These are phyloP conservation scores for Alternaria tenuissima DNA, from an alignment of 2,329 filamentous ascomycete genomes.

Conservation along the genomic window DNA sequence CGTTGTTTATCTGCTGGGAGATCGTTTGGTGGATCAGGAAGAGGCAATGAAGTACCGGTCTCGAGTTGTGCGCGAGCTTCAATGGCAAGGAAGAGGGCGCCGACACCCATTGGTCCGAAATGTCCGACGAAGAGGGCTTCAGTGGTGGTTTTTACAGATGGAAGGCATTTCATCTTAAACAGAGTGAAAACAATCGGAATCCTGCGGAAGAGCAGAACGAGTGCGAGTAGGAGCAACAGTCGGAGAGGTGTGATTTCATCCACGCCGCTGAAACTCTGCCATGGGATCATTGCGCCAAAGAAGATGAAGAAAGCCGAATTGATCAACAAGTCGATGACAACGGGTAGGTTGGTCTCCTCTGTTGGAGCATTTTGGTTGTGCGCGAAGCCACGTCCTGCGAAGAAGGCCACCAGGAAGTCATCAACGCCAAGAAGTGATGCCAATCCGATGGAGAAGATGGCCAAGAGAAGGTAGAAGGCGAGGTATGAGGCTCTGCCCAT, in stretches of 20 bases:
- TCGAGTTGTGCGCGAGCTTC: slow-evolving; percentile 63
- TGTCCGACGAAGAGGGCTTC: slow-evolving; percentile 66
- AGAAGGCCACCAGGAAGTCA: slow-evolving; percentile 66
- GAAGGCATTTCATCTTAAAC: slow-evolving; percentile 55
- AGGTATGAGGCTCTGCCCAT: slow-evolving; percentile 61
- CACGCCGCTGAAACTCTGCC: slow-evolving; percentile 52
- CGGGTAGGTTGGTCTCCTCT: slow-evolving; percentile 56
- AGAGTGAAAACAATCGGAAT: slow-evolving; percentile 61
- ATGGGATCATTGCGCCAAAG: slow-evolving; percentile 64
- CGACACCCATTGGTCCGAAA: slow-evolving; percentile 67
- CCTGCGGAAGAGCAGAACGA: slow-evolving; percentile 62
- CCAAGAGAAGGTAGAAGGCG: slow-evolving; percentile 65
- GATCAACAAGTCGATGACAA: slow-evolving; percentile 64
- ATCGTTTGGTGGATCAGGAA: slow-evolving; percentile 54
- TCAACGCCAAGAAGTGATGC: slow-evolving; percentile 62
- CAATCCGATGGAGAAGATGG: slow-evolving; percentile 61
- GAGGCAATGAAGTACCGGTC: slow-evolving; percentile 56
- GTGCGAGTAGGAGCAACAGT: slow-evolving; percentile 56
- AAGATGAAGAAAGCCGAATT: slow-evolving; percentile 66
- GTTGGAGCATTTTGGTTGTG: slow-evolving; percentile 63
- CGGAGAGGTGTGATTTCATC: slow-evolving; percentile 53
- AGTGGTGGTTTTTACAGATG: slow-evolving; percentile 58
- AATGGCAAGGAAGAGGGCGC: slow-evolving; percentile 64
- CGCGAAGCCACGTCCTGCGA: slow-evolving; percentile 63
- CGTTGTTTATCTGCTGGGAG: slow-evolving; percentile 44